Evolutionary conservation across 2,329 filamentous ascomycete species (phyloP).

Genomic region (Colletotrichum endophyticum): DNA sequence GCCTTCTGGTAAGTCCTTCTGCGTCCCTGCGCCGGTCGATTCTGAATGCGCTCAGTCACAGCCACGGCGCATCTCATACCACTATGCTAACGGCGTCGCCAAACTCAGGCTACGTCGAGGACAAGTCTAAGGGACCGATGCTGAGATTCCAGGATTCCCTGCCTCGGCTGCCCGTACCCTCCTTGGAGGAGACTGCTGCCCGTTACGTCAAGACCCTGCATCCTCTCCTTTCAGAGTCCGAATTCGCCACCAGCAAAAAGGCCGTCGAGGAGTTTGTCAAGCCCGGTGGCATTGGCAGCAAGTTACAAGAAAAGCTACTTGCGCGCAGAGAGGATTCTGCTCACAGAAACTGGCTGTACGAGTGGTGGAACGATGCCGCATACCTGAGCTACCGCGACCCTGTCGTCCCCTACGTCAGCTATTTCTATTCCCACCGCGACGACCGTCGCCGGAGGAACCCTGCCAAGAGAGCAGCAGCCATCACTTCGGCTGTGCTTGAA

Average conservation of each 20-base stretch:
- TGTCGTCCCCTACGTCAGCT: slow-evolving; percentile 96
- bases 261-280: slow-evolving; percentile 88
- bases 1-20: slow-evolving; percentile 47
- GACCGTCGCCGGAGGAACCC: slow-evolving; percentile 88
- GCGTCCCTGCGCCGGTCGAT: background rate
- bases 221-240: slow-evolving; percentile 71
- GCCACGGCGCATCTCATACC: background rate
- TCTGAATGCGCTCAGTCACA: background rate
- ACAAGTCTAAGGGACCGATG: slow-evolving; percentile 80
- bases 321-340: slow-evolving; percentile 81
- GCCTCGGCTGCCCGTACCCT: slow-evolving; percentile 78
- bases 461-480: slow-evolving; percentile 89
- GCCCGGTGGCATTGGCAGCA: slow-evolving; percentile 82
- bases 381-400: slow-evolving; percentile 95
- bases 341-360: slow-evolving; percentile 90
- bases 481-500: slow-evolving; percentile 83
- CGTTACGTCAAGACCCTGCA: slow-evolving; percentile 83
- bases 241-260: slow-evolving; percentile 76
- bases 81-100: background rate
- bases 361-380: slow-evolving; percentile 98
- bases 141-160: slow-evolving; percentile 87
- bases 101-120: slow-evolving; percentile 74
- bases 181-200: slow-evolving; percentile 80
- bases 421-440: slow-evolving; percentile 98
- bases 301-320: slow-evolving; percentile 86